Evolutionary conservation across 441 rosid genomes (phyloP), one percentile per base, ranked within the genome.

Genomic region (Mallotus repandus): DNA sequence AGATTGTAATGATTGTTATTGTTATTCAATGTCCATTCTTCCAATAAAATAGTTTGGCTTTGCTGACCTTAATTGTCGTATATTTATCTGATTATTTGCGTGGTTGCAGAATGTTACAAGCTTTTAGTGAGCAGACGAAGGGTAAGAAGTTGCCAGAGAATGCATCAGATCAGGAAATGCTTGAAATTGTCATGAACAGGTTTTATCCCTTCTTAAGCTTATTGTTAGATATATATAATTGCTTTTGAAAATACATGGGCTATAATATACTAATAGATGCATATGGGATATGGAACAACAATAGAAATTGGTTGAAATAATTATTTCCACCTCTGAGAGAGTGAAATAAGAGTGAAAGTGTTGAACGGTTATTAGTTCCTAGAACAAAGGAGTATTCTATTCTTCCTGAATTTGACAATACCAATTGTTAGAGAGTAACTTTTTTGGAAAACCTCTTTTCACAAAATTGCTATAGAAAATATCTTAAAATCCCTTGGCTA

Each of bases 131-230:
- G 88, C 97, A 95, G 84, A 81, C 89, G 52, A 88, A 86, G 71
- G 90, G 88, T 72, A 83, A 88, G 83, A 84, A 86, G 78, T 70
- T 90, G 64, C 89, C 94, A 15, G 91, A 87, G 81, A 82, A 90
- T 78, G 91, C 97, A 66, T 86, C 99, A 67, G 98, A 95, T 55
- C 95, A 91, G 81, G 81, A 89, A 80, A 88, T 95, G 98, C 96
- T 95, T 81, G 96, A 88, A 85, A 82, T 90, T 74, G 98, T 95
- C 69, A 95, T 95, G 99, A 75, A 81, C 77, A 88, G 96, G 99
- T 93, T 19, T 35, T 74, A 59, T 60, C 68, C 72, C 22, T 52
- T 19, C 38, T 53, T 18, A 35, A 69, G 63, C 56, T 70, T 46
- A 22, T 65, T 54, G 32, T 53, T 38, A 35, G 16, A 41, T 29